Conservation (phyloP, 1,284 basidiomycete genomes). For the Leccinum cinnamomeum region DNA sequence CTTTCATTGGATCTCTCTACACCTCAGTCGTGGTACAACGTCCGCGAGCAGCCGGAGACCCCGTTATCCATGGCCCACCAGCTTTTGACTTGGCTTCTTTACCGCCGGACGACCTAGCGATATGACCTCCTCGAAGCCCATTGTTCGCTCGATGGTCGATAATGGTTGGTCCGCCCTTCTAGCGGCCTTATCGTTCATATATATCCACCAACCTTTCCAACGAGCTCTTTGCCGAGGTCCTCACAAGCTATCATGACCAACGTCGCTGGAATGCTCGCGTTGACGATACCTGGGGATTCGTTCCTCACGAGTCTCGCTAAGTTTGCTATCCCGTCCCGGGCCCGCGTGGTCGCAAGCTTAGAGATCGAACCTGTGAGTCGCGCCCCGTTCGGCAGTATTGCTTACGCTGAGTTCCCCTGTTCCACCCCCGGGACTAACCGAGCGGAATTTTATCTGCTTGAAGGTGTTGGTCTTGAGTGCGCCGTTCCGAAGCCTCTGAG, state of each 20-base stretch:
- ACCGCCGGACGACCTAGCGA: too few species aligned
- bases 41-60: too few species aligned
- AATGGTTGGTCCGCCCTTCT: too few species aligned
- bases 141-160: too few species aligned
- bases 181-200: too few species aligned
- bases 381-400: slow-evolving; percentile 59
- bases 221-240: too few species aligned
- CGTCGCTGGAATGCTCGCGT: slow-evolving; percentile 82
- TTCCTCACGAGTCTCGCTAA: slow-evolving; percentile 87
- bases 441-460: slow-evolving; percentile 89
- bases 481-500: slow-evolving; percentile 76
- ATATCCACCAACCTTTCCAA: too few species aligned
- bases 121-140: too few species aligned
- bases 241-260: slow-evolving; percentile 57
- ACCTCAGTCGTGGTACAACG: too few species aligned
- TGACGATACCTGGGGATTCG: slow-evolving; percentile 86
- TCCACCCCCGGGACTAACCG: slow-evolving; percentile 69
- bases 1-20: too few species aligned
- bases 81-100: too few species aligned
- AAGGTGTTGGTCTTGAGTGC: slow-evolving; percentile 81
- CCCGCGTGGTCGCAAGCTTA: slow-evolving; percentile 81
- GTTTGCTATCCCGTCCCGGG: slow-evolving; percentile 72
- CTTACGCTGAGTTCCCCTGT: slow-evolving; percentile 38
- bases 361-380: slow-evolving; percentile 60
- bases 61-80: too few species aligned